Percentiles rank a stretch among this genome's conserved stretches.
Evolutionary conservation across 768 basidiomycete species (phyloP).

Genomic region (Amyloporia xantha): DNA sequence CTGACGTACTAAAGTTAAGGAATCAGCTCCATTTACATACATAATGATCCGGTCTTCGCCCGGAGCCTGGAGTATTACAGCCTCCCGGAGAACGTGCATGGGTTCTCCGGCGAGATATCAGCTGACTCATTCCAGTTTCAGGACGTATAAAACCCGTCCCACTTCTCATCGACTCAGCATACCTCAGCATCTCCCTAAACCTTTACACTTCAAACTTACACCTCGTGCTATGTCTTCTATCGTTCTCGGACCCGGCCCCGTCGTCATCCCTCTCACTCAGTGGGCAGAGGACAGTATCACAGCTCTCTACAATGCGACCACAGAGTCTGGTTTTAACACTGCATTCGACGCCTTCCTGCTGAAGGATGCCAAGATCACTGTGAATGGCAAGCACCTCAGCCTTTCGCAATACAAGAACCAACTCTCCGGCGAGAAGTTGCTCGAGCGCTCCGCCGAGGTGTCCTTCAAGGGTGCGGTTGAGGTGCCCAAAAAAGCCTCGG

Average conservation of each 20-base stretch:
- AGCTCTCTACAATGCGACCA: constrained; percentile 34
- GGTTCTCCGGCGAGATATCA: background rate
- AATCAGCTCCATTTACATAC: too few relatives aligned
- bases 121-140: background rate
- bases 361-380: constrained; percentile 27
- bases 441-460: constrained; percentile 25
- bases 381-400: constrained; percentile 36
- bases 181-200: background rate
- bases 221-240: constrained; percentile 1
- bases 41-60: background rate
- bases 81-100: background rate
- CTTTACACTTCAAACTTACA: background rate
- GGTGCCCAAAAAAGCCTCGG: background rate
- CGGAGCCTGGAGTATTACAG: background rate
- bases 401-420: constrained; percentile 35
- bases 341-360: constrained; percentile 39
- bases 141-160: background rate
- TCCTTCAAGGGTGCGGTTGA: constrained; percentile 23
- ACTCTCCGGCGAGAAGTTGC: constrained; percentile 22
- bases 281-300: constrained; percentile 37
- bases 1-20: too few relatives aligned
- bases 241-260: constrained; percentile 7
- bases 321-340: constrained; percentile 25
- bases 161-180: background rate
- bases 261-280: constrained; percentile 34